Evolutionary conservation across 1,139 yeast genomes (phyloP).

Genomic region (Diutina scorzettiae): DNA sequence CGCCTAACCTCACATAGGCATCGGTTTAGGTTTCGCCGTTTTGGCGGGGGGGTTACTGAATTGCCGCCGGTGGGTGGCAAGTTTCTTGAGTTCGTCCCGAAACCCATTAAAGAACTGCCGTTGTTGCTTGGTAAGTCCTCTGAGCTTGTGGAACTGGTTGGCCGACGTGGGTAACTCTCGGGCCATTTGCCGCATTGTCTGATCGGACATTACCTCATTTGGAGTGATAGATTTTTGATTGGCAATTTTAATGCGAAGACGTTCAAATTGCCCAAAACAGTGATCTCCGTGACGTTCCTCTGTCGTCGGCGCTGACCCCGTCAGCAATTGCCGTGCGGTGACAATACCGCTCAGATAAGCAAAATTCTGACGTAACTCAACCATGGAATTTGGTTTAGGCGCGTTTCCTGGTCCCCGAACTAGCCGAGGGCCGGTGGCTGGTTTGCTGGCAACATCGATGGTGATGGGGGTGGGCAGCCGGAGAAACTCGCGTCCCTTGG

Average conservation of each 20-base stretch:
- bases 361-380: not conserved
- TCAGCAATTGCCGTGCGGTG: slow-evolving; percentile 3
- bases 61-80: not conserved
- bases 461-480: not conserved
- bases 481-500: slow-evolving; percentile 35
- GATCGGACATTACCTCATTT: not conserved
- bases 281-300: not conserved
- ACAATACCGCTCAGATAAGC: not conserved
- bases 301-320: not conserved
- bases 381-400: not conserved
- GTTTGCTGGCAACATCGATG: not conserved
- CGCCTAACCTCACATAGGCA: no score
- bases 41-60: no score
- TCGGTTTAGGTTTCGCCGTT: not conserved
- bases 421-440: not conserved
- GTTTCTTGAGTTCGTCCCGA: not conserved
- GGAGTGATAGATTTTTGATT: not conserved
- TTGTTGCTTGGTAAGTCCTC: not conserved
- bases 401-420: not conserved
- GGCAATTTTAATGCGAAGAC: not conserved
- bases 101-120: not conserved
- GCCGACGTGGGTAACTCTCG: not conserved
- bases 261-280: not conserved
- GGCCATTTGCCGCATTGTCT: slow-evolving; percentile 2
- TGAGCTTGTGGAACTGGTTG: not conserved